Evolutionary conservation across 495 filamentous ascomycete genomes (phyloP), one percentile per base, ranked within the genome.

Genomic region (Aspergillus ellipticus): DNA sequence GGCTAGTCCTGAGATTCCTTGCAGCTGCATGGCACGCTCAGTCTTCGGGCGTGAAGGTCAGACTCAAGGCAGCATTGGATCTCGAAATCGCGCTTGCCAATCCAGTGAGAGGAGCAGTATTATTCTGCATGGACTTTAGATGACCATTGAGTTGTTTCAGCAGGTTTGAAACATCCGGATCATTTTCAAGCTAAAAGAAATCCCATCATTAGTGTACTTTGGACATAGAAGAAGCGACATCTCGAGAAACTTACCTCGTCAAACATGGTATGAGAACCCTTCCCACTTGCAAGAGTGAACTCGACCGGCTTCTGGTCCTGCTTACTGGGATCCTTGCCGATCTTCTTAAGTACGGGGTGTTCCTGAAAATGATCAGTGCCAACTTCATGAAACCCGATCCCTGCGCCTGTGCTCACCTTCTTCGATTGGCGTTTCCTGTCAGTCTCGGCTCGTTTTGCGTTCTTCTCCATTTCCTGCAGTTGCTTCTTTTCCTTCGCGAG

Each of bases 81-180:
- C 71, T 64, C 45, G 66, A 64, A 49, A 85, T 75, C 10, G 81
- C 80, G 39, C 81, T 77, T 11, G 67, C 60, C 42, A 86, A 71
- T 3, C 77, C 83, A 7, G 69, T 52, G 11, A 85, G 69, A 26
- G 80, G 77, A n/a, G 68, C 72, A 2, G 73, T 68, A 57, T 85
- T 85, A 46, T 65, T 75, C 51, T 80, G 74, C 71, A 87, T 78
- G 26, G 76, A 83, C 56, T 79, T 76, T 21, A 86, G 68, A 65
- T 85, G 83, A 41, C 74, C 72, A 46, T 75, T 68, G 10, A 87
- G 65, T 57, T 84, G 78, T 50, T 66, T 71, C 51, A 78, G 59
- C 28, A 79, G 48, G 10, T 35, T 55, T 6, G 53, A 54, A 9
- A 70, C 55, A n/a, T 74, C 71, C 0, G 74, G 70, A 49, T 79